A percentile compares a stretch with the other conserved stretches of the same genome.
These are phyloP conservation scores for Ceratobasidium sp. DNA, from an alignment of 1,284 basidiomycete genomes.

Conservation along the genomic window DNA sequence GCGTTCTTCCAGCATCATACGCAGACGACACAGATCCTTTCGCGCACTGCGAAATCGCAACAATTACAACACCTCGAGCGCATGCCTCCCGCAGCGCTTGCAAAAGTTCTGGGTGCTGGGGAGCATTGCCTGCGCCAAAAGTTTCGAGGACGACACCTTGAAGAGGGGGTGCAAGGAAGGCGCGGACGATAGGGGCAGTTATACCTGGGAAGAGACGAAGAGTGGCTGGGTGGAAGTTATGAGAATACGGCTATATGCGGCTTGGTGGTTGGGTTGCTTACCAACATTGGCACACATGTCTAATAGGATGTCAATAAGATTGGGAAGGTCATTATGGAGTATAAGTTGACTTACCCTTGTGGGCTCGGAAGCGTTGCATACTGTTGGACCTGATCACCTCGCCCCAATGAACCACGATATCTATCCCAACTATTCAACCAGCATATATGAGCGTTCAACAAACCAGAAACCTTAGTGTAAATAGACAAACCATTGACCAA, in stretches of 20 bases:
- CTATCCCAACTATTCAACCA: slow-evolving; percentile 78
- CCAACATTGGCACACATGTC: slow-evolving; percentile 85
- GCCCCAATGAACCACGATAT: slow-evolving; percentile 89
- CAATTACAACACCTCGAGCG: slow-evolving; percentile 85
- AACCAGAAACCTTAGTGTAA: background rate
- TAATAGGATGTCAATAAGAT: slow-evolving; percentile 54
- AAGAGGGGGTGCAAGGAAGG: slow-evolving; percentile 79
- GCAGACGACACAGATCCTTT: slow-evolving; percentile 84
- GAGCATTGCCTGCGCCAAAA: slow-evolving; percentile 90
- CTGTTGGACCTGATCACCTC: slow-evolving; percentile 84
- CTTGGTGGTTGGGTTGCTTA: slow-evolving; percentile 54
- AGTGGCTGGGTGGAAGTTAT: slow-evolving; percentile 64
- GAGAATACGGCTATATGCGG: background rate
- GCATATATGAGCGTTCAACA: slow-evolving; percentile 19
- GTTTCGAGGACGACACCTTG: slow-evolving; percentile 88
- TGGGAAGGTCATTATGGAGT: slow-evolving; percentile 13
- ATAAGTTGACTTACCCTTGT: slow-evolving; percentile 69
- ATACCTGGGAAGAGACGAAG: slow-evolving; percentile 91
- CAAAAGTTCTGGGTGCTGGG: slow-evolving; percentile 77
- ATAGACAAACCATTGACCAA: slow-evolving; percentile 77
- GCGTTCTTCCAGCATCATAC: slow-evolving; percentile 84
- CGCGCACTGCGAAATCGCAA: slow-evolving; percentile 91
- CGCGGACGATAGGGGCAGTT: slow-evolving; percentile 74
- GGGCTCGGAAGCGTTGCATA: slow-evolving; percentile 80
- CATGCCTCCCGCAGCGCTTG: slow-evolving; percentile 82